Conservation (phyloP, 2,329 filamentous ascomycete species). For the Penicillium sp. region DNA sequence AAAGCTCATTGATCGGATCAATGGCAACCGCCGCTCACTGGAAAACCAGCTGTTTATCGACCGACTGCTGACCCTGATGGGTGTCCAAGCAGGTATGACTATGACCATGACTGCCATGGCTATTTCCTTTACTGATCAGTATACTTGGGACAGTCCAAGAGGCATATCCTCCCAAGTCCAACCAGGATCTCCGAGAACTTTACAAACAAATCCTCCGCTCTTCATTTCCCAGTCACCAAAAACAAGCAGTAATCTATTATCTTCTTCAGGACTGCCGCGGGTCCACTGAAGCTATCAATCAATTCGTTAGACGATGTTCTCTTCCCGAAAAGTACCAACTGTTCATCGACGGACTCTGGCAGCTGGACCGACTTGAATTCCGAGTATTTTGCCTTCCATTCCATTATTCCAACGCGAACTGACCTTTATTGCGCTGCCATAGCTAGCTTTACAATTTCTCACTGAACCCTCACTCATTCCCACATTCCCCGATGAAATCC, state of each 20-base stretch:
- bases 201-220: conserved; percentile 66
- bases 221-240: conserved; percentile 66
- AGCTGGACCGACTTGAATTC: conserved; percentile 70
- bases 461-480: conserved; percentile 74
- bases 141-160: conserved; percentile 47
- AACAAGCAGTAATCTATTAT: conserved; percentile 80
- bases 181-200: conserved; percentile 63
- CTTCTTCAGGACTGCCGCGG: conserved; percentile 70
- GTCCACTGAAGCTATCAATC: conserved; percentile 47
- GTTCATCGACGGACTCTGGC: conserved; percentile 78
- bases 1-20: conserved; percentile 59
- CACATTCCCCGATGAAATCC: conserved; percentile 79
- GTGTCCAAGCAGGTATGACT: conserved; percentile 62
- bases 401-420: background rate
- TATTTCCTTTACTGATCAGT: background rate
- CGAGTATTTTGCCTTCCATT: conserved; percentile 40
- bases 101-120: background rate
- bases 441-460: conserved; percentile 69
- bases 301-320: conserved; percentile 61
- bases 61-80: conserved; percentile 66
- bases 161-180: conserved; percentile 70
- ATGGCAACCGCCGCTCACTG: conserved; percentile 62
- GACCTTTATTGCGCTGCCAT: conserved; percentile 1
- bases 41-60: conserved; percentile 75
- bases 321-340: conserved; percentile 73